Percentiles rank a stretch among this genome's conserved stretches.
These are phyloP conservation scores for Stagonosporopsis rhizophila DNA, from an alignment of 2,329 filamentous ascomycete genomes.

Conservation along the genomic window DNA sequence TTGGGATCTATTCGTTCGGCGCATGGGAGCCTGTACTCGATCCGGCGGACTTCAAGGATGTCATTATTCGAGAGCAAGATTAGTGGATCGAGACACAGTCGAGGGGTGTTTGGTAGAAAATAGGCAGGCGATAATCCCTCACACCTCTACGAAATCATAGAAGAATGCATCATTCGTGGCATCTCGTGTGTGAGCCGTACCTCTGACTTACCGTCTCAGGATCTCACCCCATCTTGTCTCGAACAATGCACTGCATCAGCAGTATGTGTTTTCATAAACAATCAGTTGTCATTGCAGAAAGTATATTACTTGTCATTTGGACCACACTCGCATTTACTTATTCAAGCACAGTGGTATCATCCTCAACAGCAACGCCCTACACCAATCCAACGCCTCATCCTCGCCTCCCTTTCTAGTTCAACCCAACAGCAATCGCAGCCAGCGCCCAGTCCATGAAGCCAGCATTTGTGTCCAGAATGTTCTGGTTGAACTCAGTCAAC, in stretches of 20 bases:
- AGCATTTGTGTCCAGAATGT: constrained; percentile 51
- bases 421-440: constrained; percentile 44
- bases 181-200: too few species aligned
- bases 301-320: too few species aligned
- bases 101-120: too few species aligned
- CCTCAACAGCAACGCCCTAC: not conserved
- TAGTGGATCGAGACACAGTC: not conserved
- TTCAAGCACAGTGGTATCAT: constrained; percentile 7
- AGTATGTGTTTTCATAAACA: too few species aligned
- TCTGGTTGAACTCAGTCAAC: constrained; percentile 49
- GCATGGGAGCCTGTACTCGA: constrained; percentile 50
- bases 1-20: constrained; percentile 56
- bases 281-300: too few species aligned
- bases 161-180: too few species aligned
- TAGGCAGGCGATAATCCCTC: too few species aligned
- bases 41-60: constrained; percentile 52
- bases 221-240: too few species aligned
- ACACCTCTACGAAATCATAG: too few species aligned
- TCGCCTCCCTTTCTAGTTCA: constrained; percentile 21
- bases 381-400: not conserved
- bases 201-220: too few species aligned
- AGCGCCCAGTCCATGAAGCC: constrained; percentile 53
- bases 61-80: constrained; percentile 16
- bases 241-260: too few species aligned
- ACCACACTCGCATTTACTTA: not conserved